phyloP scores from a whole-genome alignment of 345 rosid species.

The Citrus sp. region DNA sequence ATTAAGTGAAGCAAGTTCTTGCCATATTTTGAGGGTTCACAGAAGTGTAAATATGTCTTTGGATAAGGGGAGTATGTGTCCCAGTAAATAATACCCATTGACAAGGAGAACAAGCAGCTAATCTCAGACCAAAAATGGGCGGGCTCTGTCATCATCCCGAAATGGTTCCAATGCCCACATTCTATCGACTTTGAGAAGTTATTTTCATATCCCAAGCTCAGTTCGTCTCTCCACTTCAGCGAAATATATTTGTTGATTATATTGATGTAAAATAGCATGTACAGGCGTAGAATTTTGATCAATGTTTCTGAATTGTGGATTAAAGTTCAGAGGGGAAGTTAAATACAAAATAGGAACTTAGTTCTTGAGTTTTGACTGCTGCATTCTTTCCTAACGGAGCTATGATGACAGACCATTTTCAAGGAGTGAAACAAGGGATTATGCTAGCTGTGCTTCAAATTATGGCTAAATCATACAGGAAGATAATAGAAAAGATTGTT shows the following conservation, averaged over 20 bases:
- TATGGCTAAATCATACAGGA: not conserved
- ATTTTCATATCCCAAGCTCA: too few species aligned
- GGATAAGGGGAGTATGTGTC: not conserved
- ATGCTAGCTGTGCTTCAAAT: not conserved
- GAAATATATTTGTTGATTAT: not conserved
- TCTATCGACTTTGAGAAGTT: not conserved
- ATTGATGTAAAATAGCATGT: conserved; percentile 5
- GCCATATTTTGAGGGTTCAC: not conserved
- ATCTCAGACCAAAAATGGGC: not conserved
- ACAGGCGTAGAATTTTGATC: not conserved
- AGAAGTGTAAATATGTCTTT: not conserved
- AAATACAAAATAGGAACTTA: not conserved
- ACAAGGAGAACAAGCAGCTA: not conserved
- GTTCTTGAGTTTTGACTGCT: not conserved
- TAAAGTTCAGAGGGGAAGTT: not conserved
- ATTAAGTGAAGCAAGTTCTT: not conserved
- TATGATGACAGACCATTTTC: too few species aligned
- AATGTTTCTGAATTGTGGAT: not conserved
- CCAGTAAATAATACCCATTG: not conserved
- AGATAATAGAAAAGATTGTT: too few species aligned
- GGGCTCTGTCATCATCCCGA: not conserved
- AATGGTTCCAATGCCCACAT: not conserved
- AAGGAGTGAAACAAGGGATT: too few species aligned
- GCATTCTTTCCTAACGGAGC: too few species aligned
- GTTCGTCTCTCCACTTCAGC: too few species aligned